Base-by-base conservation (phyloP, 1,284 basidiomycete genomes). In the Melanopsichium pennsylvanicum region DNA sequence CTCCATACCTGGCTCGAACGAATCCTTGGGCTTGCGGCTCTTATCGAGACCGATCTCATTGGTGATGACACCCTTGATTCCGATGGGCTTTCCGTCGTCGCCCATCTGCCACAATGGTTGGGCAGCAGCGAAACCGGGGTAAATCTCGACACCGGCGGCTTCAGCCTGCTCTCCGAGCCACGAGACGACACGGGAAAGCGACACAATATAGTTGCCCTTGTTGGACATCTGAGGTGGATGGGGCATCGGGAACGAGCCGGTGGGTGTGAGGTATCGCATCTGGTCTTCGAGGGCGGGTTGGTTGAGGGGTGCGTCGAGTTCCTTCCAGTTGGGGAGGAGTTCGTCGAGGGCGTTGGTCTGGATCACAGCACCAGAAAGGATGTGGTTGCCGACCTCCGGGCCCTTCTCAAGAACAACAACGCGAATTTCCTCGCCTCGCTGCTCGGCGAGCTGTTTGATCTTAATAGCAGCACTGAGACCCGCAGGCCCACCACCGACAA, bases 141-240 rank as follows among this genome's bases (percentile, higher is more conserved):
- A 98, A 42, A 98, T 89, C 82, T 98, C 95, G 26, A 97, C 93
- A 26, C 94, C 95, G 49, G 92, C 85, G 42, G 90, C 90, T 75
- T 94, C 92, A 0, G 95, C 96, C 54, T 97, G 87, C 70, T 87
- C 84, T 6, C 88, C 92, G 1, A 98, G 86, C 95, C 95, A 98
- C 2, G 90, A 86, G 0, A 91, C 90, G 62, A 97, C 88, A 27
- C 87, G 88, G 2, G 92, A 94, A 26, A 98, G 87, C 4, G 92
- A 96, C 42, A 93, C 85, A 76, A 97, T 89, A 82, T 94, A 97
- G 84, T 97, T 98, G 54, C 91, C 91, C 50, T 90, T 86, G 84
- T 97, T 96, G 79, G 85, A 85, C 95, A 98, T 98, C 83, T 97
- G 95, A 0, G 95, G 95, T 3, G 95, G 95, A 78, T 98, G 94